These are phyloP conservation scores for Camellia oleifera DNA, from an alignment of 179 eudicot genomes.

Conservation along the genomic window DNA sequence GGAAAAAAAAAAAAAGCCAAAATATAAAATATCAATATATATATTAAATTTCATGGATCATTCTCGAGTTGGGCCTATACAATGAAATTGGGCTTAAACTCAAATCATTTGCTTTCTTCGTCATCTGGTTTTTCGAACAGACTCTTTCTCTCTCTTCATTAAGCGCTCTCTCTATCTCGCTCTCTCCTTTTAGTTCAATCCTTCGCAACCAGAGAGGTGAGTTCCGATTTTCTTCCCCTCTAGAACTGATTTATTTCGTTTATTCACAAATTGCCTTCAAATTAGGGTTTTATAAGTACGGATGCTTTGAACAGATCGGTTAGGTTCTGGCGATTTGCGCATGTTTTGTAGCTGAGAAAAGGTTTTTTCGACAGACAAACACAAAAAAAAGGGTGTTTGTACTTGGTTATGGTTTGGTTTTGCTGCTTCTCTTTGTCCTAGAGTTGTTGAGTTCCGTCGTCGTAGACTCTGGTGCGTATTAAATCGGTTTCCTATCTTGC, in stretches of 20 bases:
- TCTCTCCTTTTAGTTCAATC: not conserved
- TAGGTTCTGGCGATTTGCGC: not conserved
- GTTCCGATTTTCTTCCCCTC: not conserved
- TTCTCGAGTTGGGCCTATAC: no score
- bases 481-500: not conserved
- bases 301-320: not conserved
- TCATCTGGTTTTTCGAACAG: no score
- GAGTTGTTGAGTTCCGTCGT: not conserved
- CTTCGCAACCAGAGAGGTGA: not conserved
- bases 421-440: not conserved
- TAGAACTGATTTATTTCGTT: not conserved
- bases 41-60: no score
- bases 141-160: no score
- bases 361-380: not conserved
- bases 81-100: no score
- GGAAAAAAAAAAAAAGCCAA: no score
- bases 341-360: constrained; percentile 4
- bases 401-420: not conserved
- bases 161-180: no score
- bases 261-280: not conserved
- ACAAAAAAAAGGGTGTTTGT: not conserved
- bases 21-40: no score
- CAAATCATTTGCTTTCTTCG: no score
- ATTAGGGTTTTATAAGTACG: not conserved
- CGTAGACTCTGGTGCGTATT: not conserved